Base-by-base conservation (phyloP, 805 yeast species). In the Metschnikowia vanudenii region DNA sequence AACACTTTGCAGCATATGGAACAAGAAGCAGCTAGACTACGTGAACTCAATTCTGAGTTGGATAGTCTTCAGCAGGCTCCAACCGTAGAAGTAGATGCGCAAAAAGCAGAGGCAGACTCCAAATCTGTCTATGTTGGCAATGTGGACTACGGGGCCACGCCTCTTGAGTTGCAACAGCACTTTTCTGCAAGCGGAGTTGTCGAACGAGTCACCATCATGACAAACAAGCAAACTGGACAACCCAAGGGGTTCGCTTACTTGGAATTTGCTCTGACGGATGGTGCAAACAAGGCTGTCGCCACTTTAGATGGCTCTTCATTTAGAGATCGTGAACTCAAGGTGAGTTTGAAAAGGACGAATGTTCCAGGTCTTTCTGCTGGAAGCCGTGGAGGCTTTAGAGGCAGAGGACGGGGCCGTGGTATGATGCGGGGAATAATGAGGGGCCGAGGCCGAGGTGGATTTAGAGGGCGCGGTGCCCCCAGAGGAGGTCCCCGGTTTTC, bases 201-300 rank as follows among this genome's bases (percentile, higher is more conserved):
- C 44, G 83, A 85, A 59, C 76, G 96, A 56, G 89, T 88, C 29
- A 88, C 94, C 3, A 88, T 89, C 39, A 67, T 85, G 63, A 72
- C 79, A 46, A 87, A 88, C 67, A 84, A 82, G 63, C 65, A 69
- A 56, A 82, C 94, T 0, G 95, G 96, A 6, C 84, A 79, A 52
- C 94, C 96, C 37, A 85, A 85, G 65, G 96, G 96, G 1, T 88
- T 76, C 67, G 96, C 96, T 1, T 89, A 88, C 63, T 76, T 89
- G 51, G 96, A 89, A 63, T 89, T 88, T 60, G 77, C 82, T n/a
- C 85, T 79, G 58, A 76, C 80, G 11, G 73, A 75, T n/a, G 73
- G 76, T 11, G 90, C 87, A 6, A 70, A 78, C 16, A 73, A 76
- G 50, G 95, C 96, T 1, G 71, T 88, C 35, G 68, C 64, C 7